Conservation (phyloP, 805 yeast genomes). For the Candida ipomoeae region DNA sequence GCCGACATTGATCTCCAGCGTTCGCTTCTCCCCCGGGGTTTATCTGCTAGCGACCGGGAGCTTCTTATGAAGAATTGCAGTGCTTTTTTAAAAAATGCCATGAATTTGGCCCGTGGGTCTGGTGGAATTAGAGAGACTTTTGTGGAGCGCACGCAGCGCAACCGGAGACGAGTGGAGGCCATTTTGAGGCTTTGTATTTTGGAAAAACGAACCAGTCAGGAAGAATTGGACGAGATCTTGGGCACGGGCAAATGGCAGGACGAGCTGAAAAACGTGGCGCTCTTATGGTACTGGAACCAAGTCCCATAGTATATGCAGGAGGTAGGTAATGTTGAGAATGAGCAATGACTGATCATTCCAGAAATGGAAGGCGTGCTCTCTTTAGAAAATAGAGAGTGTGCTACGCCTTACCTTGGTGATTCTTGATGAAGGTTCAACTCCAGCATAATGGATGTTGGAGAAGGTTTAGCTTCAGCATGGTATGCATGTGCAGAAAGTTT, state of each 20-base stretch:
- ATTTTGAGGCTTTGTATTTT: slow-evolving; percentile 42
- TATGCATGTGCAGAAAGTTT: too few relatives aligned
- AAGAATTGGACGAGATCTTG: slow-evolving; percentile 17
- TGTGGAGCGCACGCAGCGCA: slow-evolving; percentile 40
- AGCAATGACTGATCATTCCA: too few relatives aligned
- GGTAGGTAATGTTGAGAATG: too few relatives aligned
- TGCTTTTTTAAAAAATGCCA: slow-evolving; percentile 43
- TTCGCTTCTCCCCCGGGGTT: slow-evolving; percentile 26
- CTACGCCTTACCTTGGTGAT: too few relatives aligned
- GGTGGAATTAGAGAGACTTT: slow-evolving; percentile 51
- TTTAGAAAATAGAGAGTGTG: too few relatives aligned
- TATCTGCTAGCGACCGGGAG: slow-evolving; percentile 26
- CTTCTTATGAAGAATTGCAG: slow-evolving; percentile 38
- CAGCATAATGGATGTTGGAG: too few relatives aligned
- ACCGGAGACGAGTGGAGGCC: slow-evolving; percentile 43
- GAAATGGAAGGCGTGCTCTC: too few relatives aligned
- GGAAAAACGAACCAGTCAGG: slow-evolving; percentile 24
- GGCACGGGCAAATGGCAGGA: slow-evolving; percentile 29
- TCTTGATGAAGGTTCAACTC: too few relatives aligned
- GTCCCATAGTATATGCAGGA: neutral
- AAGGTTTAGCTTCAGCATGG: too few relatives aligned
- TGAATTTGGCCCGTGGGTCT: slow-evolving; percentile 39
- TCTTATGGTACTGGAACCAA: slow-evolving; percentile 25
- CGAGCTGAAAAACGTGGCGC: slow-evolving; percentile 23
- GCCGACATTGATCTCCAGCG: slow-evolving; percentile 52